Evolutionary conservation across 2,329 filamentous ascomycete genomes (phyloP).

Genomic region (Hypoxylon sp.): DNA sequence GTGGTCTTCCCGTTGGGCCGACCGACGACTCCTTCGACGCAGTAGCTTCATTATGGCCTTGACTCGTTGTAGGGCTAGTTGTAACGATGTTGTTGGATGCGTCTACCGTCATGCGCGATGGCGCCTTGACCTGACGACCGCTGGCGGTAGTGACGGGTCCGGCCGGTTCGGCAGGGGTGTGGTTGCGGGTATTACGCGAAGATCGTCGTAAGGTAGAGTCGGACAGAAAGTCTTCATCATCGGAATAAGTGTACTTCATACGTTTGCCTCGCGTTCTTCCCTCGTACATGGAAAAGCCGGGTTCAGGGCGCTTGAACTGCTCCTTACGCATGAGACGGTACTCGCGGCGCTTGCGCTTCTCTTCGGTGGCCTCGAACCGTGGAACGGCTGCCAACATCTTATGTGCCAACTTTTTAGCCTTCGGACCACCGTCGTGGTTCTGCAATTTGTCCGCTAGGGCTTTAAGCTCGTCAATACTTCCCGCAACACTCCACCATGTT

Average conservation of each 20-base stretch:
- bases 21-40: conserved; percentile 57
- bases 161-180: conserved; percentile 77
- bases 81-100: conserved; percentile 61
- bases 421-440: conserved; percentile 81
- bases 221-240: conserved; percentile 81
- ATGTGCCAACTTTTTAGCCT: conserved; percentile 81
- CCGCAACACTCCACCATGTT: conserved; percentile 94
- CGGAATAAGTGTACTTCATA: conserved; percentile 95
- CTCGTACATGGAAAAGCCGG: conserved; percentile 93
- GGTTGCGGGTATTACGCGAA: conserved; percentile 78
- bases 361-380: conserved; percentile 92
- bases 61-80: conserved; percentile 54
- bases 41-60: conserved; percentile 47
- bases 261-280: conserved; percentile 96
- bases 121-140: conserved; percentile 84
- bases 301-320: conserved; percentile 87
- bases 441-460: conserved; percentile 81
- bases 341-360: conserved; percentile 94
- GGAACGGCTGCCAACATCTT: conserved; percentile 85
- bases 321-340: conserved; percentile 89
- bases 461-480: conserved; percentile 87
- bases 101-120: conserved; percentile 75
- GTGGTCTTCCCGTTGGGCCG: conserved; percentile 63
- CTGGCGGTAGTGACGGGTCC: conserved; percentile 81
- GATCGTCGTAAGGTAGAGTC: conserved; percentile 77